phyloP scores from a whole-genome alignment of 306 rosid genomes.

The Cucurbita ficifolia region DNA sequence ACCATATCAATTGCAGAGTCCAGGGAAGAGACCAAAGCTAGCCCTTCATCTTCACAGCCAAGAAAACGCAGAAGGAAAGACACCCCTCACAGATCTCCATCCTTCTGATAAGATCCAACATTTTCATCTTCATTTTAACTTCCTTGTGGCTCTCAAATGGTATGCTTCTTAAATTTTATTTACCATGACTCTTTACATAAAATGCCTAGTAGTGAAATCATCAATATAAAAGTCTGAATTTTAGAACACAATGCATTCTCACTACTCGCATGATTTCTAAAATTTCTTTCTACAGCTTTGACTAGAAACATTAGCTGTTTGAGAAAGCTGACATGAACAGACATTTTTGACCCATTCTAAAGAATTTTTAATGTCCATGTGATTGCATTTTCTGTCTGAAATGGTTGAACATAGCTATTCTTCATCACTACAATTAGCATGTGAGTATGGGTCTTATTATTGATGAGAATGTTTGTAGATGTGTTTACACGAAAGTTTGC shows the following conservation, averaged over 20 bases:
- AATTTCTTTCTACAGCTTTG: not conserved
- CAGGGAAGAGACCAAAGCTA: slow-evolving; percentile 36
- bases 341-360: not conserved
- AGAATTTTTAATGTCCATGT: not conserved
- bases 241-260: not conserved
- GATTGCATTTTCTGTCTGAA: not conserved
- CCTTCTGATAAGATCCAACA: slow-evolving; percentile 20
- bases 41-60: slow-evolving; percentile 34
- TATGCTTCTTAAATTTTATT: slow-evolving; percentile 4
- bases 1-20: slow-evolving; percentile 65
- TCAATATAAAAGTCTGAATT: not conserved
- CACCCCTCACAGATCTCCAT: slow-evolving; percentile 46
- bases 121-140: not conserved
- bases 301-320: not conserved
- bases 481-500: not conserved
- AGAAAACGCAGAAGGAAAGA: slow-evolving; percentile 66
- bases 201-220: not conserved
- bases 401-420: not conserved
- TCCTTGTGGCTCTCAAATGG: slow-evolving; percentile 9
- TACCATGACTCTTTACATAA: not conserved
- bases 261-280: not conserved
- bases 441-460: slow-evolving; percentile 1
- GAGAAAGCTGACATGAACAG: not conserved
- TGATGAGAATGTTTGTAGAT: slow-evolving; percentile 4
- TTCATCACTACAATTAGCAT: not conserved